Conservation (phyloP, 495 filamentous ascomycete genomes). For the Lophiostoma macrostomum region DNA sequence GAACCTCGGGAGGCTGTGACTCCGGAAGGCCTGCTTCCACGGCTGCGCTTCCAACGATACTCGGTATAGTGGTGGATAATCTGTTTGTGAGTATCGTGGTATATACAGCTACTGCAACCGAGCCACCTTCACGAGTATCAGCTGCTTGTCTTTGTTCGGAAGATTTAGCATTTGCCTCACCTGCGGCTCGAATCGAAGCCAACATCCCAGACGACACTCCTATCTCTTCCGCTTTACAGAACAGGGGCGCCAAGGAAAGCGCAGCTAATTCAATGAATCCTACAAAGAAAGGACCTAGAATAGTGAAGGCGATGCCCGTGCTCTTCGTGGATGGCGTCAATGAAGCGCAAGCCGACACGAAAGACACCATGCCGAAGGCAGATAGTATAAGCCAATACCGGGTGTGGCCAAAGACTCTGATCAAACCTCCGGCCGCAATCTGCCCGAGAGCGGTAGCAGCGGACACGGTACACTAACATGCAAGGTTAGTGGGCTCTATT, state of each 20-base stretch:
- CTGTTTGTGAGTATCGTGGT: conserved; percentile 15
- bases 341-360: conserved; percentile 15
- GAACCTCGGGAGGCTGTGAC: conserved; percentile 13
- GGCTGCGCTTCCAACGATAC: conserved; percentile 7
- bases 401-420: conserved; percentile 12
- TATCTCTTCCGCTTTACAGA: conserved; percentile 23
- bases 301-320: conserved; percentile 26
- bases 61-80: conserved; percentile 10
- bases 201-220: conserved; percentile 18
- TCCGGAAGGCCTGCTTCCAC: conserved; percentile 12
- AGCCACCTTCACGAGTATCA: conserved; percentile 5
- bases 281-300: conserved; percentile 23
- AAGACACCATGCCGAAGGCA: conserved; percentile 20
- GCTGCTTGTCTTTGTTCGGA: background rate
- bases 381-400: conserved; percentile 16
- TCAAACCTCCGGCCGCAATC: conserved; percentile 11
- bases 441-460: conserved; percentile 16
- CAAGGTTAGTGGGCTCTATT: too few species aligned
- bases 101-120: conserved; percentile 23
- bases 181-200: conserved; percentile 20
- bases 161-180: background rate
- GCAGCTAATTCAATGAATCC: conserved; percentile 20
- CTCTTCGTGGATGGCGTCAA: conserved; percentile 18
- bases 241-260: conserved; percentile 16
- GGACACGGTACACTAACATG: conserved; percentile 19